Evolutionary conservation across 2,329 filamentous ascomycete genomes (phyloP), one percentile per base, ranked within the genome.

Genomic region (Cladophialophora chaetospira): DNA sequence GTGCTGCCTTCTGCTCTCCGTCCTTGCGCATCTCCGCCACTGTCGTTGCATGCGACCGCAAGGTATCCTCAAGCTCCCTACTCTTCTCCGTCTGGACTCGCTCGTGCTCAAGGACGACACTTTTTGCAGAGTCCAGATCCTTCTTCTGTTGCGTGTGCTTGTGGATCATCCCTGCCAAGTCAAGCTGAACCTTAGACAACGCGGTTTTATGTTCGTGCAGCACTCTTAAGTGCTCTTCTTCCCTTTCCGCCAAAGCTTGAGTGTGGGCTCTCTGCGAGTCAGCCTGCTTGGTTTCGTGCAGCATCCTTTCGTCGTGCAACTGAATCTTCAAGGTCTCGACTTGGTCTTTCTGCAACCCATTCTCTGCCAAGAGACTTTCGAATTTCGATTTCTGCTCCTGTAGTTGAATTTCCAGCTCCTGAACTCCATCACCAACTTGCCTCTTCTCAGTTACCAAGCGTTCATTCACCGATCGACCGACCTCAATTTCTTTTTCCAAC

Each of bases 391-490:
- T 69, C 49, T 71, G 71, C 55, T 71, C 69, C 46, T 64, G 66
- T 25, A 67, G 47, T 35, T 70, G 67, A 11, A 68, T 66, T 40
- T 72, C 68, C 26, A 64, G 57, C 15, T 56, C 47, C 51, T 74
- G 72, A 19, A 73, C 68, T 31, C 75, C 68, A 8, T 66, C 64
- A 50, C 73, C 69, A 42, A 77, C 63, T 1, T 62, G 56, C 23
- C 69, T 63, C 17, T 75, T 71, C 4, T 71, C 67, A 25, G 70
- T 68, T 40, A 73, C 67, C 50, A 77, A 67, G 19, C 71, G 63
- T n/a, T 71, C 64, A 50, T 73, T 75, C 45, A 71, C 67, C 66
- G 75, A 43, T 68, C 70, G 13, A 63, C 62, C 50, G 69, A 71
- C 53, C 70, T 67, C 17, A 67, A 58, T 40, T 70, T 71, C 29